Base-by-base conservation (phyloP, 768 basidiomycete species). In the Strobilomyces echinocephalus region DNA sequence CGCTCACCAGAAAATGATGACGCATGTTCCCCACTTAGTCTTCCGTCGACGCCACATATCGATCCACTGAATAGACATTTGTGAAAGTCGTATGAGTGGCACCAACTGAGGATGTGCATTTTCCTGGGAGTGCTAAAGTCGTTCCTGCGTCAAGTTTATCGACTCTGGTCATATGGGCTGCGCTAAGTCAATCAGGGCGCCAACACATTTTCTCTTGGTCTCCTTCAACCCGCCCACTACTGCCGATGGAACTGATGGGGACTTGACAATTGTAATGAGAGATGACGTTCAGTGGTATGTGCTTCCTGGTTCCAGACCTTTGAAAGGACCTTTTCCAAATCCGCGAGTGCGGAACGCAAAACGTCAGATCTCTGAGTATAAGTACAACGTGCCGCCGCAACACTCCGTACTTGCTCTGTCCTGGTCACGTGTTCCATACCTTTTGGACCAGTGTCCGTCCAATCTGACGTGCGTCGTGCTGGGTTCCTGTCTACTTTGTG, bases 401-500 rank as follows among this genome's bases (percentile, higher is more conserved):
- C 24, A 48, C 54, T 33, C 65, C 60, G 58, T 44, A 30, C 53
- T 61, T 69, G 58, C 58, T 65, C 34, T 69, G 58, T 70, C 38
- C 50, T 42, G 12, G 42, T 56, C 63, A 65, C 62, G 63, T 64
- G 63, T 38, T 11, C 16, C 18, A 41, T 42, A 16, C 26, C 38
- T 50, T 50, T 51, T 35, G 33, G 41, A 35, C 5, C 42, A 38
- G 20, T 26, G 36, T 26, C 41, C 38, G 12, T 30, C 14, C 36
- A 53, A 50, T 50, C 46, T 20, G 24, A 18, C 40, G 34, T 31
- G 43, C 18, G 39, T 42, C 56, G 46, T 46, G 20, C 39, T 33
- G 45, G 36, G 36, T 42, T 44, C 57, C 57, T 61, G 53, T 62
- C 59, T 52, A 50, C 61, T 53, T 60, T 59, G 44, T 57, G 50